phyloP scores from a whole-genome alignment of 73 alveolate species.

The Paramecium sonneborni region DNA sequence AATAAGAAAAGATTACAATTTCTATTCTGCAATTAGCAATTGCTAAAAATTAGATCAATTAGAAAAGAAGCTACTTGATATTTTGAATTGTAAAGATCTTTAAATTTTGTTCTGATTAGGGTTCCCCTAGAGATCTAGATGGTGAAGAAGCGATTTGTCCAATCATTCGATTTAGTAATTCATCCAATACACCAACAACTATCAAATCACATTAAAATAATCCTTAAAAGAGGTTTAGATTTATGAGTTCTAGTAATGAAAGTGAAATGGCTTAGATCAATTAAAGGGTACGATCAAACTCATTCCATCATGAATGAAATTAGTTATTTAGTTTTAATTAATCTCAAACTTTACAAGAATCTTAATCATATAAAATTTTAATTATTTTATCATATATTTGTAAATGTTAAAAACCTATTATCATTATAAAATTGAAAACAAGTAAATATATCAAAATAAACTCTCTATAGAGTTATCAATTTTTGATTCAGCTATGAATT shows the following conservation, averaged over 20 bases:
- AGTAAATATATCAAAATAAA: too few relatives aligned
- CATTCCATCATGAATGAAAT: conserved; percentile 20
- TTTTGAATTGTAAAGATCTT: conserved; percentile 17
- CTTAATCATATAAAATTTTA: background rate
- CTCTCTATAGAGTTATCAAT: too few relatives aligned
- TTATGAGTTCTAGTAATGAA: conserved; percentile 21
- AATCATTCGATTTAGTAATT: background rate
- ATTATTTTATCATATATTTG: background rate
- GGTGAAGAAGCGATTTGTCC: conserved; percentile 20
- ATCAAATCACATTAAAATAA: background rate
- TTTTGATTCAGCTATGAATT: too few relatives aligned
- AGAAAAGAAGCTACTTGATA: background rate
- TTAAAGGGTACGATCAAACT: background rate
- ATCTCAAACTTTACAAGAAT: background rate
- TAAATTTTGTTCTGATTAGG: conserved; percentile 33
- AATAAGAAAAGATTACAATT: background rate
- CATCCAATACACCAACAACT: background rate
- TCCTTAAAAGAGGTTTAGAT: background rate
- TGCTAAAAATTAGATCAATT: background rate
- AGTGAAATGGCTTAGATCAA: background rate
- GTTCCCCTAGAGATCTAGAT: background rate
- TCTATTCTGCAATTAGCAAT: background rate
- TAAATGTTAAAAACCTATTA: background rate
- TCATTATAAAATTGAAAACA: too few relatives aligned
- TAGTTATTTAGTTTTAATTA: background rate